These are phyloP conservation scores for Malassezia yamatoensis DNA, from an alignment of 1,284 basidiomycete genomes.

Conservation along the genomic window DNA sequence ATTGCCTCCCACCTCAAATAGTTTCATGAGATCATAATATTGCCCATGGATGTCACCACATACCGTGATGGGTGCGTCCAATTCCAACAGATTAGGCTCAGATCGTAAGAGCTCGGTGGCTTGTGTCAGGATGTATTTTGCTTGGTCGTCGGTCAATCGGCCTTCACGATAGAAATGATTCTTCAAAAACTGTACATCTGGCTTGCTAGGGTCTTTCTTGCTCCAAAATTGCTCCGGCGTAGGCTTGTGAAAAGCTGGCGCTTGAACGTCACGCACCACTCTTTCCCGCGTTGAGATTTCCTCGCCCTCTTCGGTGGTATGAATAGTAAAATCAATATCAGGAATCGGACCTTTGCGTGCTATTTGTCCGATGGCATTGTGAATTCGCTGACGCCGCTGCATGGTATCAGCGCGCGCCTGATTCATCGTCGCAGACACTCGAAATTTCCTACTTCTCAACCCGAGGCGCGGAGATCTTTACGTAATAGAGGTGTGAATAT, in stretches of 20 bases:
- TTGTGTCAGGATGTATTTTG: slow-evolving; percentile 71
- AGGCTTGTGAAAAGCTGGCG: slow-evolving; percentile 72
- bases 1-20: slow-evolving; percentile 47
- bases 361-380: slow-evolving; percentile 39
- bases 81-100: slow-evolving; percentile 80
- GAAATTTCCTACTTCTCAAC: not conserved
- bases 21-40: slow-evolving; percentile 48
- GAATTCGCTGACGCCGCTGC: slow-evolving; percentile 27
- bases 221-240: slow-evolving; percentile 75
- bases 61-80: slow-evolving; percentile 80
- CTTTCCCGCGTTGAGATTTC: slow-evolving; percentile 49
- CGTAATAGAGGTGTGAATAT: slow-evolving; percentile 7
- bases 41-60: slow-evolving; percentile 48
- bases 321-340: slow-evolving; percentile 49
- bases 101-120: slow-evolving; percentile 61
- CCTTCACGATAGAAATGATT: slow-evolving; percentile 98
- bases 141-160: slow-evolving; percentile 72
- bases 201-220: slow-evolving; percentile 40
- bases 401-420: not conserved
- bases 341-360: slow-evolving; percentile 33
- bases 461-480: not conserved
- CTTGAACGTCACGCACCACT: slow-evolving; percentile 49
- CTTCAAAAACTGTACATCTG: slow-evolving; percentile 83
- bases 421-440: not conserved
- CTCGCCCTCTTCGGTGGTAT: slow-evolving; percentile 50